These are phyloP conservation scores for Albugo candida DNA, from an alignment of 352 stramenopile species.

Conservation along the genomic window DNA sequence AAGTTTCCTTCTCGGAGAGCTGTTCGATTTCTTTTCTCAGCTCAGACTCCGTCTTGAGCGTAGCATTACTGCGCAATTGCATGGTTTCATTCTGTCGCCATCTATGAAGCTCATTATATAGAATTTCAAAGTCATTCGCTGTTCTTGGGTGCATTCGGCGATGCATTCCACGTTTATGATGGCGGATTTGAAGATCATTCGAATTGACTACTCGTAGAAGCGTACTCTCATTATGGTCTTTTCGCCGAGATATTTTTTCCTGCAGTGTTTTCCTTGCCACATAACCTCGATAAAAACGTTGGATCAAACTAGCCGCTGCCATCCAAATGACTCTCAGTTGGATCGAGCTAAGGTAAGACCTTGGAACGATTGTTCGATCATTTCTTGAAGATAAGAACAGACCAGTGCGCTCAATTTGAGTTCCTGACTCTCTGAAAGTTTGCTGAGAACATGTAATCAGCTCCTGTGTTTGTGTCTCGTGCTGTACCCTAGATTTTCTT, in stretches of 20 bases:
- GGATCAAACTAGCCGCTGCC: conserved; percentile 56
- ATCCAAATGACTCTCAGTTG: conserved; percentile 64
- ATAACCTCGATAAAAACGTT: conserved; percentile 81
- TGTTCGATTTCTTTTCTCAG: conserved; percentile 26
- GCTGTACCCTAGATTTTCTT: conserved; percentile 21
- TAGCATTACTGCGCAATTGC: conserved; percentile 26
- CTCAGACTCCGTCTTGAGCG: conserved; percentile 11
- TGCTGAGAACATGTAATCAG: conserved; percentile 59
- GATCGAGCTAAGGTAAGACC: conserved; percentile 81
- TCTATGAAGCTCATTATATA: conserved; percentile 88
- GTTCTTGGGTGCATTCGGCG: conserved; percentile 78
- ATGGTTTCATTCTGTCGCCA: conserved; percentile 80
- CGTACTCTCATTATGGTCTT: not conserved
- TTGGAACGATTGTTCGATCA: conserved; percentile 37
- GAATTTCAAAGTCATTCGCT: conserved; percentile 69
- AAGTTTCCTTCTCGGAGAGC: conserved; percentile 64
- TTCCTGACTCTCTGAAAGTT: conserved; percentile 76
- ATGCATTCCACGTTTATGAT: conserved; percentile 53
- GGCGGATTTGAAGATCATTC: conserved; percentile 4
- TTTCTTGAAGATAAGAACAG: conserved; percentile 39
- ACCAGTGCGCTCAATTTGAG: conserved; percentile 74
- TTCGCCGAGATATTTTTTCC: conserved; percentile 5
- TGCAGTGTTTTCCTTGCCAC: conserved; percentile 26
- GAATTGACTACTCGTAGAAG: not conserved
- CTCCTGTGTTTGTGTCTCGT: conserved; percentile 81